Evolutionary conservation across 2,329 filamentous ascomycete species (phyloP).

Genomic region (Aspergillus sp.): DNA sequence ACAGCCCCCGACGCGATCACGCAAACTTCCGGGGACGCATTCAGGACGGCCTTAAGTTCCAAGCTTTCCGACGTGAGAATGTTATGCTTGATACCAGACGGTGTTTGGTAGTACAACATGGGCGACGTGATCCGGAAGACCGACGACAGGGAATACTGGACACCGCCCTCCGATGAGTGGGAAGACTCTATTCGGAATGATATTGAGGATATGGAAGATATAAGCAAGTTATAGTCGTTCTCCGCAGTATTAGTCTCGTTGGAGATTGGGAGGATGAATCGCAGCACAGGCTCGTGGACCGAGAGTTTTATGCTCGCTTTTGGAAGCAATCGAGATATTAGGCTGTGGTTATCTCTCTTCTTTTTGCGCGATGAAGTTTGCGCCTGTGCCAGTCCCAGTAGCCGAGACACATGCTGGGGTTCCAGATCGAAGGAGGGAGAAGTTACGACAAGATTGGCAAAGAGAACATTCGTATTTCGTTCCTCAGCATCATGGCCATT

Average conservation of each 20-base stretch:
- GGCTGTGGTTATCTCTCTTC: constrained; percentile 45
- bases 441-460: constrained; percentile 91
- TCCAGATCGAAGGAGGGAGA: constrained; percentile 91
- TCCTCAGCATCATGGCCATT: constrained; percentile 64
- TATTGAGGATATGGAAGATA: constrained; percentile 88
- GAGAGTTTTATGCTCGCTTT: constrained; percentile 94
- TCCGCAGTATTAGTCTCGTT: constrained; percentile 47
- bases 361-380: constrained; percentile 35
- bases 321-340: constrained; percentile 84
- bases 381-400: constrained; percentile 64
- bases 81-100: constrained; percentile 71
- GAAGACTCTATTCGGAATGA: constrained; percentile 91
- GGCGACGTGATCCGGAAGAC: constrained; percentile 77
- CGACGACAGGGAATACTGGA: constrained; percentile 78
- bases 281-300: constrained; percentile 88
- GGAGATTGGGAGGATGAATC: constrained; percentile 77
- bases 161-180: constrained; percentile 73
- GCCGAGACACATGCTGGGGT: constrained; percentile 78
- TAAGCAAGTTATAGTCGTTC: constrained; percentile 88
- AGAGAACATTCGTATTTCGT: constrained; percentile 89
- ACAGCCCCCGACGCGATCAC: constrained; percentile 71
- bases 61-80: constrained; percentile 79
- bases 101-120: constrained; percentile 88
- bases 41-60: constrained; percentile 77
- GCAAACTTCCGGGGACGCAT: constrained; percentile 73